Evolutionary conservation across 2,329 filamentous ascomycete species (phyloP), one percentile per base, ranked within the genome.

Genomic region (Monosporascus sp.): DNA sequence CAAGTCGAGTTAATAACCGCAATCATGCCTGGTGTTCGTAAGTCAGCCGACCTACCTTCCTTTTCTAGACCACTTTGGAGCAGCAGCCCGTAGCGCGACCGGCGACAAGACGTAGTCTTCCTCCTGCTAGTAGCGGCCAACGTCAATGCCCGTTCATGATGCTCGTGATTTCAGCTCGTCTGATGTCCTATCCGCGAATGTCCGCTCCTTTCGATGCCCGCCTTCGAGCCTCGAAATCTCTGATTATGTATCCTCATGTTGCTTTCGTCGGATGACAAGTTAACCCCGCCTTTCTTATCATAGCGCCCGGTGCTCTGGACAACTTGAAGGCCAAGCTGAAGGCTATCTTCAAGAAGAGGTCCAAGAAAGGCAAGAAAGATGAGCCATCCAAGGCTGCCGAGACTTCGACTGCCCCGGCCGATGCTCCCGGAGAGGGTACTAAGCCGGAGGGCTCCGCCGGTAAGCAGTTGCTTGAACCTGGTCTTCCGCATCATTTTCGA

Each of bases 311-410:
- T 58, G 76, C 78, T 37, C 69, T 82, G 56, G 76, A 78, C 65
- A 81, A 81, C 70, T 60, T 82, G 60, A 80, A 78, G 76, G 72
- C 69, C 64, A 82, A 80, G 76, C 65, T 83, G 65, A 78, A 77
- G 74, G 69, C 71, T 58, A 69, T 72, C 68, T 78, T 80, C 72
- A 78, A 76, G 69, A 78, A 76, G 68, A 77, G 73, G 70, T 20
- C 51, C 22, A 58, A 60, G 52, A 57, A 59, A 44, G 51, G 55
- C 43, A 63, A 70, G 46, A 68, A 74, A 26, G 55, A 54, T 24
- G 59, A 63, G 55, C 27, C 55, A 17, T 60, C 63, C 45, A 58
- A 58, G 45, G 52, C 63, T 24, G 53, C 60, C 35, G 67, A 66
- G 50, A 59, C 64, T 27, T 59, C 63, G 53, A 65, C 66, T 59